Percentiles rank a stretch among this genome's conserved stretches.
These are phyloP conservation scores for Pyricularia grisea DNA, from an alignment of 2,329 filamentous ascomycete genomes.

Conservation along the genomic window DNA sequence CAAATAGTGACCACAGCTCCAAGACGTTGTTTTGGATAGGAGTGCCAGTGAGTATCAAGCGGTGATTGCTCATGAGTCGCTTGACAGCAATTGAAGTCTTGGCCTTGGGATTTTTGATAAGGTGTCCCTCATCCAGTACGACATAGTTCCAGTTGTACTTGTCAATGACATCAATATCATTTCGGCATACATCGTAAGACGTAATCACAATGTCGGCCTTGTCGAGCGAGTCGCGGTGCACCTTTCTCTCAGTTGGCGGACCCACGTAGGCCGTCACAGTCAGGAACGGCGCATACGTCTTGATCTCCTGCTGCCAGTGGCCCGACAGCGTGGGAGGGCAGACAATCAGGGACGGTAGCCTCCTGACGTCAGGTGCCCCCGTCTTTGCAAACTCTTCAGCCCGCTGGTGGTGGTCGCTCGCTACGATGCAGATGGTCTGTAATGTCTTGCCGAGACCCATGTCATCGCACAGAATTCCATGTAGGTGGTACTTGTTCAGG, in stretches of 20 bases:
- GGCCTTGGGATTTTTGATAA: conserved; percentile 98
- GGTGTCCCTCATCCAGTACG: conserved; percentile 90
- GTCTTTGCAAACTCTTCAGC: conserved; percentile 86
- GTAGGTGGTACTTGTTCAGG: conserved; percentile 94
- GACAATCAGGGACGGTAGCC: conserved; percentile 83
- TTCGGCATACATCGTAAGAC: conserved; percentile 95
- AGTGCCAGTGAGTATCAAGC: conserved; percentile 90
- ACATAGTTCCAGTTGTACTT: conserved; percentile 91
- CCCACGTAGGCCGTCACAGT: conserved; percentile 86
- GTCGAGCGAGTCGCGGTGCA: conserved; percentile 58
- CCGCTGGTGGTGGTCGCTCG: conserved; percentile 90
- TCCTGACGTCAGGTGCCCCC: conserved; percentile 64
- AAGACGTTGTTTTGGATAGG: conserved; percentile 97
- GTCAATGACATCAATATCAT: conserved; percentile 78
- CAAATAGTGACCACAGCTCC: conserved; percentile 95
- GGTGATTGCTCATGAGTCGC: conserved; percentile 80
- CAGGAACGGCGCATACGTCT: conserved; percentile 90
- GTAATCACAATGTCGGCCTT: conserved; percentile 91
- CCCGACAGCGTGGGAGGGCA: conserved; percentile 94
- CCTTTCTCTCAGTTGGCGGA: conserved; percentile 69
- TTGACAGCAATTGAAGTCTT: conserved; percentile 95
- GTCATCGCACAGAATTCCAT: conserved; percentile 96
- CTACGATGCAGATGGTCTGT: conserved; percentile 95
- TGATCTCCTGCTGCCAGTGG: conserved; percentile 98
- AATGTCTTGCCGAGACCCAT: conserved; percentile 98